Conservation (phyloP, 2,329 filamentous ascomycete species). For the Shiraia bambusicola region DNA sequence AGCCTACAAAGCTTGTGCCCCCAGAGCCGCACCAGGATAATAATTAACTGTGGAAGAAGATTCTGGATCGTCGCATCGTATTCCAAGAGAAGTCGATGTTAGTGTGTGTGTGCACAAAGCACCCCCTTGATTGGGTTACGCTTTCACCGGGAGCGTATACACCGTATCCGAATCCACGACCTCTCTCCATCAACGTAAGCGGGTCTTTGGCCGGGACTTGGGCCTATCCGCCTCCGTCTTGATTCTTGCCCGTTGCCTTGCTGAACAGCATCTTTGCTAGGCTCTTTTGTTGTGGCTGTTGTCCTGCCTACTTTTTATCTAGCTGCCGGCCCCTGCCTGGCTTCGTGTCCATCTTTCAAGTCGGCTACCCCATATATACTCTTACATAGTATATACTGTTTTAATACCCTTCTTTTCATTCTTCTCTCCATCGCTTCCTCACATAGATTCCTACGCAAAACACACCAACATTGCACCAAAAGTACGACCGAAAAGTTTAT, state of each 20-base stretch:
- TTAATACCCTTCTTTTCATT: constrained; percentile 17
- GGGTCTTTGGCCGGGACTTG: constrained; percentile 18
- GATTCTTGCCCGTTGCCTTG: constrained; percentile 10
- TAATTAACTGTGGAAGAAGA: too few relatives aligned
- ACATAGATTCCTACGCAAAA: neutral
- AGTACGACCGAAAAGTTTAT: constrained; percentile 45
- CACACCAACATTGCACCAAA: constrained; percentile 19
- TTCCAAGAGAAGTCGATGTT: too few relatives aligned
- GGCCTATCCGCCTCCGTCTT: constrained; percentile 27
- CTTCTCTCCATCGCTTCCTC: neutral
- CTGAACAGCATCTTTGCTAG: constrained; percentile 18
- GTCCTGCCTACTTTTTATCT: constrained; percentile 23
- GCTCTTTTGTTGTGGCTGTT: constrained; percentile 20
- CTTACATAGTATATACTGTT: too few relatives aligned
- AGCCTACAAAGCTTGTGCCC: too few relatives aligned
- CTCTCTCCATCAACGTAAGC: constrained; percentile 9
- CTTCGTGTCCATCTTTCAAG: constrained; percentile 2
- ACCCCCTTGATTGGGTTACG: constrained; percentile 9
- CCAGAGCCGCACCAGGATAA: too few relatives aligned
- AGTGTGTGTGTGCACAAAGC: too few relatives aligned
- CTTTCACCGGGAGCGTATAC: constrained; percentile 15
- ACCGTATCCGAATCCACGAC: constrained; percentile 11
- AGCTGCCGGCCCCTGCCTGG: constrained; percentile 9
- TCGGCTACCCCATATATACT: too few relatives aligned
- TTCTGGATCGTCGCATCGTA: too few relatives aligned